Percentiles rank a stretch among this genome's conserved stretches.
Evolutionary conservation across 1,284 basidiomycete species (phyloP).

Genomic region (Malassezia dermatis): DNA sequence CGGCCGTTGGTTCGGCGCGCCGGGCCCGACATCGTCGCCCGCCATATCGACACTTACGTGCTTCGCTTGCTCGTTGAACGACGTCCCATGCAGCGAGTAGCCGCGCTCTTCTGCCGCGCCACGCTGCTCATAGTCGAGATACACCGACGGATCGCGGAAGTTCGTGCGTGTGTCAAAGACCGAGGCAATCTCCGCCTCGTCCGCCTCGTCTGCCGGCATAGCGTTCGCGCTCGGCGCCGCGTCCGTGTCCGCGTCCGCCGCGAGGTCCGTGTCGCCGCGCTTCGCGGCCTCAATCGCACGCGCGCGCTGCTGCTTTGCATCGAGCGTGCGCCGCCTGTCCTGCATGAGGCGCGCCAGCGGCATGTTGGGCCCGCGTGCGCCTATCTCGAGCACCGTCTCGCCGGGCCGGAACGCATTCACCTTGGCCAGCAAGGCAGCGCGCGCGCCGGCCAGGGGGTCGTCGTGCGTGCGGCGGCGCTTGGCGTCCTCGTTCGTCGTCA

Average conservation of each 20-base stretch:
- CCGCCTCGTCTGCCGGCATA: slow-evolving; percentile 6
- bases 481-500: slow-evolving; percentile 18
- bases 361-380: slow-evolving; percentile 58
- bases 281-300: slow-evolving; percentile 26
- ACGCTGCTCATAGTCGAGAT: slow-evolving; percentile 80
- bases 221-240: background rate
- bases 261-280: slow-evolving; percentile 22
- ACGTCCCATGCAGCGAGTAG: slow-evolving; percentile 51
- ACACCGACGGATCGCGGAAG: slow-evolving; percentile 75
- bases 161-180: slow-evolving; percentile 30
- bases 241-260: slow-evolving; percentile 23
- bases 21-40: slow-evolving; percentile 56
- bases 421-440: slow-evolving; percentile 61
- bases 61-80: slow-evolving; percentile 72
- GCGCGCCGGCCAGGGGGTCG: slow-evolving; percentile 43
- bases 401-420: slow-evolving; percentile 72
- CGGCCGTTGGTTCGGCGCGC: slow-evolving; percentile 38
- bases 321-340: slow-evolving; percentile 67
- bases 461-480: slow-evolving; percentile 5
- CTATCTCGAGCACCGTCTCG: slow-evolving; percentile 89
- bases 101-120: slow-evolving; percentile 78
- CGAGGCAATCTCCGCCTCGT: slow-evolving; percentile 20
- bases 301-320: slow-evolving; percentile 52
- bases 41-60: slow-evolving; percentile 71
- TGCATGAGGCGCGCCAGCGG: slow-evolving; percentile 61